Base-by-base conservation (phyloP, 441 rosid species). In the Macaranga tanarius region DNA sequence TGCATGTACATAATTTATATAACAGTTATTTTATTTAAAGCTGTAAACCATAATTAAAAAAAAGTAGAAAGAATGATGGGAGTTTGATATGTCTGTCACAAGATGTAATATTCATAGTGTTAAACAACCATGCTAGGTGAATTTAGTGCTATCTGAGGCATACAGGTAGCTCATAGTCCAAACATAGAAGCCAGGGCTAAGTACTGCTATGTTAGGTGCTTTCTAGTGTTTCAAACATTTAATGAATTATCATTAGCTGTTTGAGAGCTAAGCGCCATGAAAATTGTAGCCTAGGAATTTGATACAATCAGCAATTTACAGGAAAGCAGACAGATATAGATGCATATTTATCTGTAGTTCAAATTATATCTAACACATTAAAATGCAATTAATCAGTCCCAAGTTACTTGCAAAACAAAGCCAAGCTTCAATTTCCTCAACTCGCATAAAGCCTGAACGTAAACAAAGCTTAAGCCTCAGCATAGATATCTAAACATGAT, bases 371-470 rank as follows among this genome's bases (percentile, higher is more conserved):
- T 61, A 34, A 31, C 2, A 10, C 17, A n/a, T 20, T 61, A 20
- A 7, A 61, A 20, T 28, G 6, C 20, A 17, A 23, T 22, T 65
- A 44, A 45, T 50, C 38, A 22, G 20, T 65, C 71, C 47, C 6
- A 28, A n/a, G 60, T 52, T 31, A 65, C 55, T 26, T 16, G 42
- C 45, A 54, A 11, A 48, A 4, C 19, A 20, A 55, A 57, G 26
- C 31, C 52, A 69, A 10, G 25, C 17, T 69, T 40, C 52, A 69
- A 69, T 17, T 34, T 69, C 64, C 64, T 69, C 9, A 25, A 15
- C 64, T 69, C 65, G 57, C 23, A 48, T n/a, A 69, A 47, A 20
- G 16, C 67, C 48, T 9, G 50, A 70, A 50, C 15, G 11, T 15
- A 19, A 38, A 61, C 25, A 22, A 31, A 44, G 59, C 45, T 20